These are phyloP conservation scores for Scheffersomyces lignicola DNA, from an alignment of 1,139 yeast genomes.

Conservation along the genomic window DNA sequence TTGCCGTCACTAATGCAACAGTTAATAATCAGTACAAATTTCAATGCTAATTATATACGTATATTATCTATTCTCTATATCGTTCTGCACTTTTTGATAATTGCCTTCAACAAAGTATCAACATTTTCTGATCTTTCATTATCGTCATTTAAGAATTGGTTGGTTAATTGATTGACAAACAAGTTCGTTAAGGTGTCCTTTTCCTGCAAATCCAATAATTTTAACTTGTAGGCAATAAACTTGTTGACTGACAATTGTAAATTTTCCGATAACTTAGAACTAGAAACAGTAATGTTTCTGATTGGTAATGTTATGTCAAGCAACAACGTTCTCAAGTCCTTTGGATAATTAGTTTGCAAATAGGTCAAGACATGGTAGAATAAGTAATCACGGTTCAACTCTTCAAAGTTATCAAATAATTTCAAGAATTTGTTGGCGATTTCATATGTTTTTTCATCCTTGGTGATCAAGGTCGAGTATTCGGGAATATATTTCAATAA, in stretches of 20 bases:
- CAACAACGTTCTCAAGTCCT: constrained; percentile 43
- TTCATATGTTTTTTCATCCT: constrained; percentile 39
- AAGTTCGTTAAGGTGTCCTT: constrained; percentile 44
- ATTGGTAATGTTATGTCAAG: constrained; percentile 69
- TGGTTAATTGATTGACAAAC: constrained; percentile 41
- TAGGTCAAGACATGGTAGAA: constrained; percentile 61
- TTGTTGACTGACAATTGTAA: constrained; percentile 73
- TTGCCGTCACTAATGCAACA: too few species aligned
- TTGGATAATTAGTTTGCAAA: constrained; percentile 39
- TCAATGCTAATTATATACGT: too few species aligned
- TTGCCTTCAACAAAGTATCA: constrained; percentile 36
- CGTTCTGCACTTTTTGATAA: constrained; percentile 37
- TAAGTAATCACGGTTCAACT: constrained; percentile 68
- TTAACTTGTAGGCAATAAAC: constrained; percentile 60
- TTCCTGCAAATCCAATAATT: constrained; percentile 30
- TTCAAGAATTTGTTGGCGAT: constrained; percentile 49
- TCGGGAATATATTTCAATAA: constrained; percentile 36
- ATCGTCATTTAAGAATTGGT: constrained; percentile 25
- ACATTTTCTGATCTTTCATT: constrained; percentile 22
- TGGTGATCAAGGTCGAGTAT: constrained; percentile 24
- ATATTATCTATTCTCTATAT: too few species aligned
- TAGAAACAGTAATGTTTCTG: constrained; percentile 45
- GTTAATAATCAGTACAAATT: too few species aligned
- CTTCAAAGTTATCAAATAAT: constrained; percentile 65
- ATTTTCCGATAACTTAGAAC: constrained; percentile 51